Conservation (phyloP, 225 moss, liverwort and hornwort species). For the Physcomitrellopsis africana region DNA sequence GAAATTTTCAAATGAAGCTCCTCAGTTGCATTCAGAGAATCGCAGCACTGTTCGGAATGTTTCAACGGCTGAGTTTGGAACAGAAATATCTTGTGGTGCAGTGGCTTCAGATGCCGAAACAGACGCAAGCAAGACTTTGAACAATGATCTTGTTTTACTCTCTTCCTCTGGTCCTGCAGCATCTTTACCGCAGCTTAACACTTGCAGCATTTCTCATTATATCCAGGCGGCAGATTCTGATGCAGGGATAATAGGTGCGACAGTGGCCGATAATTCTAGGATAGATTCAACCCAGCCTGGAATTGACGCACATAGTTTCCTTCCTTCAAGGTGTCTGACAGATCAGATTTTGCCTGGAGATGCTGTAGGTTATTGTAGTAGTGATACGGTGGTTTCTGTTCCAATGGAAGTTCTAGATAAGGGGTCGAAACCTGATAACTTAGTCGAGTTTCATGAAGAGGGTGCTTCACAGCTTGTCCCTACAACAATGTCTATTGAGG, state of each 20-base stretch:
- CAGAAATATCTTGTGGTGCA: slow-evolving; percentile 23
- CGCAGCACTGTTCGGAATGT: slow-evolving; percentile 7
- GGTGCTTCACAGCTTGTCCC: slow-evolving; percentile 22
- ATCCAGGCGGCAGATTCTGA: slow-evolving; percentile 13
- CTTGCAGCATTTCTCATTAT: slow-evolving; percentile 23
- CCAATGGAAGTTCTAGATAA: slow-evolving; percentile 26
- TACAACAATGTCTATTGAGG: slow-evolving; percentile 3
- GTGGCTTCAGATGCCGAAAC: slow-evolving; percentile 25
- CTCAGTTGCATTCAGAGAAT: slow-evolving; percentile 17
- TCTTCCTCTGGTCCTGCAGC: slow-evolving; percentile 24
- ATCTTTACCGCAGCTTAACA: slow-evolving; percentile 9
- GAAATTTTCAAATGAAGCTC: slow-evolving; percentile 33
- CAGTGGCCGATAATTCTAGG: slow-evolving; percentile 21
- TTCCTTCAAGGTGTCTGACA: slow-evolving; percentile 2
- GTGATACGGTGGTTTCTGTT: slow-evolving; percentile 1
- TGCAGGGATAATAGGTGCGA: slow-evolving; percentile 8
- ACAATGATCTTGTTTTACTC: slow-evolving; percentile 16
- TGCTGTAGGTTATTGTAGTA: slow-evolving; percentile 12
- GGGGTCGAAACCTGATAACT: neutral
- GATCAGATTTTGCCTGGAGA: slow-evolving; percentile 24
- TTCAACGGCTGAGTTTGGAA: slow-evolving; percentile 26
- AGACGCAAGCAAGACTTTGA: slow-evolving; percentile 10
- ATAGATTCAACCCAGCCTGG: slow-evolving; percentile 10
- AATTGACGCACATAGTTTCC: slow-evolving; percentile 12
- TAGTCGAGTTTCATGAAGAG: slow-evolving; percentile 11